Evolutionary conservation across 2,329 filamentous ascomycete genomes (phyloP), one percentile per base, ranked within the genome.

Genomic region (Curvularia verruculosa): DNA sequence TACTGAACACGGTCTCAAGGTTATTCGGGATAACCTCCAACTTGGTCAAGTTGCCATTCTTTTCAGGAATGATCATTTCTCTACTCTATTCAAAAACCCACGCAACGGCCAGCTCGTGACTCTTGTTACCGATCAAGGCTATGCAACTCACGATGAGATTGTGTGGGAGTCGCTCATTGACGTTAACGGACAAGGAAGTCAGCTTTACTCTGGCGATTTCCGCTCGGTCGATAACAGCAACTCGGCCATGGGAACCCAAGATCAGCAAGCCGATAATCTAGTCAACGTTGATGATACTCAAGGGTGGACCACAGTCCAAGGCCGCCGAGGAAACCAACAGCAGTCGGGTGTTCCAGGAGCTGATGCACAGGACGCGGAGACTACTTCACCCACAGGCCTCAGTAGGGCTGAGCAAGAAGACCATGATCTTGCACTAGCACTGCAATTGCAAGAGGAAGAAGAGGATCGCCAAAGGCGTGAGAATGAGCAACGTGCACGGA

Each of bases 11-110:
- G 95, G 95, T 0, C 82, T 99, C 2, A 84, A 90, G 37, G 85
- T 90, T 1, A 87, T 98, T 37, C 84, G 83, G 0, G 85, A 86
- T 49, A 87, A 84, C 5, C 83, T 97, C 55, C 80, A 84, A 12
- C 89, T 92, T 1, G 94, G 92, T 1, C 87, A 89, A 1, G 86
- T 97, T 60, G 91, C 91, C 0, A 98, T 99, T 48, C 78, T 99
- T 1, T 99, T 99, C 80, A 87, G 95, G 24, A 99, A 99, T 68
- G 94, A 99, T 71, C 95, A 99, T 74, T 99, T 99, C 71, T 92
- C 92, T 40, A 98, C 94, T 0, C 77, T 99, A 0, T 96, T 96
- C 77, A 91, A 93, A 59, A 92, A 98, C 67, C 92, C 94, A 0
- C 81, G 87, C 43, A 91, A 88, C 0, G 82, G 86, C 39, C 84